Conservation (phyloP, 2,329 filamentous ascomycete species). For the Neofusicoccum cordaticola region DNA sequence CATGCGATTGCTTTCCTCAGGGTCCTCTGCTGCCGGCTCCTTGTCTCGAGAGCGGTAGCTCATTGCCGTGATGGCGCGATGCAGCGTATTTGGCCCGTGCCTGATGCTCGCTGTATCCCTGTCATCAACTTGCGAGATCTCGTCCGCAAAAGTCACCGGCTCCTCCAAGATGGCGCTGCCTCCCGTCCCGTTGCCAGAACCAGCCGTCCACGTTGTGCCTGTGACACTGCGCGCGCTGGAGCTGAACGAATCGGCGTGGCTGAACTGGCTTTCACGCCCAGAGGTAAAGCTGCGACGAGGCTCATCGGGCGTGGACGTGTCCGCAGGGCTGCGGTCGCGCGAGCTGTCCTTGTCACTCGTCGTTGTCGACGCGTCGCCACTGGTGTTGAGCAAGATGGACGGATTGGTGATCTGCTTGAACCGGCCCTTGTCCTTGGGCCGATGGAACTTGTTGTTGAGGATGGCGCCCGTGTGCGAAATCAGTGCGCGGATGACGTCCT, state of each 20-base stretch:
- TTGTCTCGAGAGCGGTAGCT: constrained; percentile 18
- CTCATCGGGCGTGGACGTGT: not conserved
- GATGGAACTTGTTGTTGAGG: constrained; percentile 94
- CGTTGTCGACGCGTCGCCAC: not conserved
- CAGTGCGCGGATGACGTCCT: constrained; percentile 87
- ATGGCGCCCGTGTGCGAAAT: constrained; percentile 96
- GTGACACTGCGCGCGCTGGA: constrained; percentile 7
- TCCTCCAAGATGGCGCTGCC: not conserved
- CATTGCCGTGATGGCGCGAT: constrained; percentile 32
- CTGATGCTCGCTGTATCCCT: constrained; percentile 26
- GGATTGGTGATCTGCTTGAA: constrained; percentile 81
- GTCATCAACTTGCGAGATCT: constrained; percentile 20
- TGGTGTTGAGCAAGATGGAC: constrained; percentile 58
- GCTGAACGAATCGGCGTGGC: constrained; percentile 10
- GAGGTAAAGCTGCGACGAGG: constrained; percentile 17
- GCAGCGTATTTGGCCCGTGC: constrained; percentile 29
- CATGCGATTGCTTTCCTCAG: constrained; percentile 21
- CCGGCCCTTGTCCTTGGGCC: constrained; percentile 76
- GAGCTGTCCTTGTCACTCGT: constrained; percentile 21
- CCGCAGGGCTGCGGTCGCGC: constrained; percentile 32
- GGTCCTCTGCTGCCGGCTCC: constrained; percentile 14
- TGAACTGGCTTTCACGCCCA: constrained; percentile 9
- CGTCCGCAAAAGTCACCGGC: constrained; percentile 30
- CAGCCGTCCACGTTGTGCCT: not conserved
- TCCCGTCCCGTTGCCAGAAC: not conserved